Percentiles rank a stretch among this genome's conserved stretches.
Evolutionary conservation across 805 yeast species (phyloP).

Genomic region (Wickerhamomyces queroliae): DNA sequence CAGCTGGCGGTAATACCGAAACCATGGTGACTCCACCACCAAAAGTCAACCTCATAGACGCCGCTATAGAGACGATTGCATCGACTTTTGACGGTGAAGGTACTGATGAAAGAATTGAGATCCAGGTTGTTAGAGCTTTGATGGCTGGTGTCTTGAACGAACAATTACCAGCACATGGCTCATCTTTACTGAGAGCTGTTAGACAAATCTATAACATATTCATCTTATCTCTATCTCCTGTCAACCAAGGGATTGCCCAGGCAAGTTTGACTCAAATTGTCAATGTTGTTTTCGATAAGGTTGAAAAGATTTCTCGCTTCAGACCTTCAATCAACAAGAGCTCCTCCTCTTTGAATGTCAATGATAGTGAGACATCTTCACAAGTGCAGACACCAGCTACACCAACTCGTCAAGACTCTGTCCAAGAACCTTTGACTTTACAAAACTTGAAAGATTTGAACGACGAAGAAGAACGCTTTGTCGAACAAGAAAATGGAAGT

Average conservation of each 20-base stretch:
- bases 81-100: conserved; percentile 89
- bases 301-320: conserved; percentile 29
- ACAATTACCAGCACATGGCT: conserved; percentile 82
- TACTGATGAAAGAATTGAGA: conserved; percentile 81
- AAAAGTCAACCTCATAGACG: conserved; percentile 61
- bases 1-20: conserved; percentile 20
- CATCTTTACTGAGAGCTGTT: conserved; percentile 80
- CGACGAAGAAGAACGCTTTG: conserved; percentile 50
- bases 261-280: conserved; percentile 92
- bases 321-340: conserved; percentile 11
- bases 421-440: conserved; percentile 43
- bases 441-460: conserved; percentile 52
- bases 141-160: conserved; percentile 84
- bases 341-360: conserved; percentile 21
- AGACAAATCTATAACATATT: conserved; percentile 92
- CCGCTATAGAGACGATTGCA: conserved; percentile 78
- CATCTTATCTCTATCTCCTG: conserved; percentile 71
- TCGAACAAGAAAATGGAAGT: conserved; percentile 40
- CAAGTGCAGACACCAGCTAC: conserved; percentile 20
- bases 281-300: conserved; percentile 75
- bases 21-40: conserved; percentile 47
- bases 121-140: conserved; percentile 89
- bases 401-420: conserved; percentile 16
- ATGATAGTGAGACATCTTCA: conserved; percentile 16
- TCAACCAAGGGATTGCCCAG: conserved; percentile 92